Evolutionary conservation across 352 stramenopile species (phyloP).

Genomic region (Globisporangium perplexum): DNA sequence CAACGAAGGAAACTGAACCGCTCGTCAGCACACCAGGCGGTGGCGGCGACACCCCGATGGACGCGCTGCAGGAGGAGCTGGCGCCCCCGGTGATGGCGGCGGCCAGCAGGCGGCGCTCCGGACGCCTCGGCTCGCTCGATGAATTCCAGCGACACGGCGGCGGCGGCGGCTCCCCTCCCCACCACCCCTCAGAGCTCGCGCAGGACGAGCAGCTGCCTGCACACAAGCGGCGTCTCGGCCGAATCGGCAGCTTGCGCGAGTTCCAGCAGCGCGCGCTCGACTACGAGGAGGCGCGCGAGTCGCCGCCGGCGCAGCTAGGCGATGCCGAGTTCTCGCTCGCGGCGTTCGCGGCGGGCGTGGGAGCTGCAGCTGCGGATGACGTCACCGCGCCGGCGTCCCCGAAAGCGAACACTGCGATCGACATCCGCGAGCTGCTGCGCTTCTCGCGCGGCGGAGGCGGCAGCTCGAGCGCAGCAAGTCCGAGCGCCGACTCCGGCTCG

Average conservation of each 20-base stretch:
- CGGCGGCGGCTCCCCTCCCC: no score
- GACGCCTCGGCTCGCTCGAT: not conserved
- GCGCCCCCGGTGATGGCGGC: no score
- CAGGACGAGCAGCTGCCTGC: slow-evolving; percentile 45
- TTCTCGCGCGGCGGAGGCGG: slow-evolving; percentile 4
- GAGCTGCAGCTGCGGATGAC: not conserved
- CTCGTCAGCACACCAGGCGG: no score
- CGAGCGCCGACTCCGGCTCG: slow-evolving; percentile 14
- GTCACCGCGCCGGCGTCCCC: not conserved
- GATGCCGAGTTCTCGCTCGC: slow-evolving; percentile 11
- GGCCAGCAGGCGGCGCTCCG: not conserved
- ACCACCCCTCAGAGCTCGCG: slow-evolving; percentile 3
- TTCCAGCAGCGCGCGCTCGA: slow-evolving; percentile 76
- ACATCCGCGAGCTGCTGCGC: slow-evolving; percentile 15
- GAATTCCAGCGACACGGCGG: not conserved
- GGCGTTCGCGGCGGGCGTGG: slow-evolving; percentile 10
- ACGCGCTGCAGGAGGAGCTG: not conserved
- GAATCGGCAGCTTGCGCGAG: slow-evolving; percentile 74
- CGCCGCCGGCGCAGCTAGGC: not conserved
- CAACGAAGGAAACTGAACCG: no score
- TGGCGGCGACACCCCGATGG: not conserved
- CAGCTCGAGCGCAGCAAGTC: slow-evolving; percentile 11
- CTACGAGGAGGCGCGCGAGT: slow-evolving; percentile 30
- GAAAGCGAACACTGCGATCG: slow-evolving; percentile 1
- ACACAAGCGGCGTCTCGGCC: slow-evolving; percentile 60